Evolutionary conservation across 306 rosid genomes (phyloP).

Genomic region (Ceratonia siliqua): DNA sequence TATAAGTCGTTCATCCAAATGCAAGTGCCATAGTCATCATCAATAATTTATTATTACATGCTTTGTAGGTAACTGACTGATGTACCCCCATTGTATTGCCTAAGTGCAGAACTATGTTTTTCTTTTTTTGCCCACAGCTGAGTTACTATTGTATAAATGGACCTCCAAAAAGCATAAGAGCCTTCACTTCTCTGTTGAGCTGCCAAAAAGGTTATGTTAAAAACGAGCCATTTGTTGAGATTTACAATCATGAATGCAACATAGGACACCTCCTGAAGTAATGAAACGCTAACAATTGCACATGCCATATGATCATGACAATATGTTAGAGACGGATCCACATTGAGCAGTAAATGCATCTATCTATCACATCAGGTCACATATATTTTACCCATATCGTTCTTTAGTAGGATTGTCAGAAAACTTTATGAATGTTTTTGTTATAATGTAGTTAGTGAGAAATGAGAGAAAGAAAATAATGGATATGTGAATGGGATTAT

Average conservation of each 20-base stretch:
- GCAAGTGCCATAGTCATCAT: slow-evolving; percentile 15
- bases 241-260: not conserved
- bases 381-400: not conserved
- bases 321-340: not conserved
- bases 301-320: not conserved
- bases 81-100: not conserved
- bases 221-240: not conserved
- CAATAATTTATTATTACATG: not conserved
- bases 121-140: not conserved
- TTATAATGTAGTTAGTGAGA: too few relatives aligned
- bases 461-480: too few relatives aligned
- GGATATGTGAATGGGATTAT: too few relatives aligned
- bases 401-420: not conserved
- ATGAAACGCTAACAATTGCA: not conserved
- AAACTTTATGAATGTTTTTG: not conserved
- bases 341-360: slow-evolving; percentile 9
- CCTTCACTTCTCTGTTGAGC: not conserved
- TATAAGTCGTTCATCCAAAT: not conserved
- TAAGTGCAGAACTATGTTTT: not conserved
- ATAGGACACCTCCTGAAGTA: not conserved
- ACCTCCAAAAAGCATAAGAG: slow-evolving; percentile 2
- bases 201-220: not conserved
- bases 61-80: not conserved
- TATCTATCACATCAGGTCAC: not conserved
- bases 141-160: not conserved